A percentile compares a stretch with the other conserved stretches of the same genome.
phyloP scores from a whole-genome alignment of 805 yeast species.

The Wickerhamiella vanderwaltii region DNA sequence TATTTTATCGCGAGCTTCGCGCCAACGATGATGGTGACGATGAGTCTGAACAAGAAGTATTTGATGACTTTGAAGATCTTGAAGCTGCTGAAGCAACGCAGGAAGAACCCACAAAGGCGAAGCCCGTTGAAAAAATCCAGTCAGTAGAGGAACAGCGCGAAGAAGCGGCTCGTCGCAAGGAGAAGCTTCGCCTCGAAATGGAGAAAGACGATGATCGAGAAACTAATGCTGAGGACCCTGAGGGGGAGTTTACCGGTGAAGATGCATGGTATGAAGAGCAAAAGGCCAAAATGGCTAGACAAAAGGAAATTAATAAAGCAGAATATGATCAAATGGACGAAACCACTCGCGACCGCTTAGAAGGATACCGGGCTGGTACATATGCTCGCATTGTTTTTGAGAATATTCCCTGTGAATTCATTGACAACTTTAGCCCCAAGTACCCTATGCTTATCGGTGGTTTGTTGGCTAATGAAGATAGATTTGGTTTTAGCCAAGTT shows the following conservation, averaged over 20 bases:
- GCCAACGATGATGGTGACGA: slow-evolving; percentile 14
- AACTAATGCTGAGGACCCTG: slow-evolving; percentile 69
- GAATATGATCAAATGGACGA: slow-evolving; percentile 52
- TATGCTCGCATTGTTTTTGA: slow-evolving; percentile 84
- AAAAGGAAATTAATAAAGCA: slow-evolving; percentile 80
- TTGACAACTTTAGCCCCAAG: slow-evolving; percentile 72
- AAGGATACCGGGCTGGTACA: slow-evolving; percentile 88
- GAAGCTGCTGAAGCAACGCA: slow-evolving; percentile 24
- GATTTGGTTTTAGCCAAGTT: slow-evolving; percentile 86
- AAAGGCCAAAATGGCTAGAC: slow-evolving; percentile 94
- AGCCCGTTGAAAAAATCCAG: slow-evolving; percentile 22
- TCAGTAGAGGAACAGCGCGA: slow-evolving; percentile 67
- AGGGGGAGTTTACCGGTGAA: slow-evolving; percentile 46
- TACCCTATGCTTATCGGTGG: slow-evolving; percentile 89
- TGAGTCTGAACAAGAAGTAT: slow-evolving; percentile 23
- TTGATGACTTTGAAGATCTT: slow-evolving; percentile 27
- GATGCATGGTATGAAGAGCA: slow-evolving; percentile 98
- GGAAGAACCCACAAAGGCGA: slow-evolving; percentile 24
- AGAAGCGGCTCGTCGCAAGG: slow-evolving; percentile 78
- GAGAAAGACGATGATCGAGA: slow-evolving; percentile 63
- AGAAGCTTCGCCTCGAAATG: slow-evolving; percentile 74
- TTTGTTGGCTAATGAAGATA: slow-evolving; percentile 73
- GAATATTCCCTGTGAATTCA: slow-evolving; percentile 75
- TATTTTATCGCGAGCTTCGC: slow-evolving; percentile 26
- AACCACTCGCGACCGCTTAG: slow-evolving; percentile 66